phyloP scores from a whole-genome alignment of 805 yeast species.

The Ogataea dorogensis region DNA sequence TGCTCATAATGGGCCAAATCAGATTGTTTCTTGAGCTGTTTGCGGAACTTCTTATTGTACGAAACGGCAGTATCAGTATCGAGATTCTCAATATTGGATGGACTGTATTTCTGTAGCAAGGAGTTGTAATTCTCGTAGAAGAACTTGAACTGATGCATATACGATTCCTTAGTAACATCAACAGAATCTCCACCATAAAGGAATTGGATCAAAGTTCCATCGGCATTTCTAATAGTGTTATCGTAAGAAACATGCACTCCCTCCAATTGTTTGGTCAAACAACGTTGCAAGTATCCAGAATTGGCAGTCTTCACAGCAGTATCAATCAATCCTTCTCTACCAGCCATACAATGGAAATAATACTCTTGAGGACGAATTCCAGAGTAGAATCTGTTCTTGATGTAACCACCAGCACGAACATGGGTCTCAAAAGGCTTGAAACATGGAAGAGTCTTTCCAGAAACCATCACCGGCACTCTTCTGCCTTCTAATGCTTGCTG shows the following conservation, averaged over 20 bases:
- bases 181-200: constrained; percentile 96
- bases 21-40: constrained; percentile 63
- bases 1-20: constrained; percentile 64
- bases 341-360: constrained; percentile 99
- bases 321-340: constrained; percentile 99
- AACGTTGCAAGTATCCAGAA: constrained; percentile 97
- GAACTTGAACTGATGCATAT: constrained; percentile 90
- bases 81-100: constrained; percentile 70
- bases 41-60: constrained; percentile 80
- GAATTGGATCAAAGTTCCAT: constrained; percentile 91
- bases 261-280: constrained; percentile 95
- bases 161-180: constrained; percentile 92
- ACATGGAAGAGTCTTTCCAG: constrained; percentile 95
- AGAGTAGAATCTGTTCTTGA: constrained; percentile 94
- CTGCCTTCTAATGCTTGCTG: constrained; percentile 99
- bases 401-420: constrained; percentile 98
- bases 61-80: constrained; percentile 81
- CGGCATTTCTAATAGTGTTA: constrained; percentile 92
- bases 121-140: constrained; percentile 90
- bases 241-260: constrained; percentile 95
- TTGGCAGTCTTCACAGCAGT: constrained; percentile 98
- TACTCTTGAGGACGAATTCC: constrained; percentile 98
- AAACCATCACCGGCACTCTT: constrained; percentile 98
- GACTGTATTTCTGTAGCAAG: constrained; percentile 80
- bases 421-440: constrained; percentile 96